Percentiles rank a stretch among this genome's conserved stretches.
phyloP scores from a whole-genome alignment of 2,329 filamentous ascomycete genomes.

The Hymenoscyphus fraxineus region DNA sequence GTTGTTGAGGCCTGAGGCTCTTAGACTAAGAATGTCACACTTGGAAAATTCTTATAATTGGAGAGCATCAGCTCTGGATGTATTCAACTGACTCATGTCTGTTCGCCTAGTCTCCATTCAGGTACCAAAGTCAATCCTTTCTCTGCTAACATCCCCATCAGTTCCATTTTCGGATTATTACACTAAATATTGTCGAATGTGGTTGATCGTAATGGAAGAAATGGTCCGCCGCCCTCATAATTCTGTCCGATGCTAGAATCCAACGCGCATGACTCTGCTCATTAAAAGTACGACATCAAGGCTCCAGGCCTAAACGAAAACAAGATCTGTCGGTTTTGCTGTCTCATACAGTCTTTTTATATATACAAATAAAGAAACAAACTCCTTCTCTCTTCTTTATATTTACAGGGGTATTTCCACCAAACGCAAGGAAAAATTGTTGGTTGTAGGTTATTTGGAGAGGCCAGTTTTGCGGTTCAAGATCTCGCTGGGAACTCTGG shows the following conservation, averaged over 20 bases:
- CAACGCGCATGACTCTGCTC: background rate
- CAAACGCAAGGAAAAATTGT: background rate
- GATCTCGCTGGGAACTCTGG: conserved; percentile 32
- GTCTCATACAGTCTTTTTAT: conserved; percentile 5
- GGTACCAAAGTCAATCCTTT: background rate
- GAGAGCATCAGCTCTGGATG: background rate
- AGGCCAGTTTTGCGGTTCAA: conserved; percentile 31
- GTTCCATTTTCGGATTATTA: background rate
- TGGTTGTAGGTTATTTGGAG: background rate
- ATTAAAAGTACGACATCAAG: background rate
- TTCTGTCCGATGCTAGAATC: conserved; percentile 16
- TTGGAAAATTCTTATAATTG: background rate
- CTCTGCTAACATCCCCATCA: background rate
- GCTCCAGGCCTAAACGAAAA: conserved; percentile 26
- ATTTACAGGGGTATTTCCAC: conserved; percentile 4
- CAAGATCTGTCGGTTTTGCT: conserved; percentile 9
- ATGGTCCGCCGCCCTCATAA: background rate
- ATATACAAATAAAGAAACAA: conserved; percentile 20
- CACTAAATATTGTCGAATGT: background rate
- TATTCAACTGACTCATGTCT: background rate
- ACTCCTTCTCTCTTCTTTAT: conserved; percentile 1
- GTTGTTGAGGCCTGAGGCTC: too few relatives aligned
- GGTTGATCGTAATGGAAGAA: background rate
- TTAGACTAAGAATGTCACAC: too few relatives aligned
- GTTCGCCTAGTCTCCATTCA: background rate